Base-by-base conservation (phyloP, 108 stramenopile genomes). In the Cyclostephanos invisitatus region DNA sequence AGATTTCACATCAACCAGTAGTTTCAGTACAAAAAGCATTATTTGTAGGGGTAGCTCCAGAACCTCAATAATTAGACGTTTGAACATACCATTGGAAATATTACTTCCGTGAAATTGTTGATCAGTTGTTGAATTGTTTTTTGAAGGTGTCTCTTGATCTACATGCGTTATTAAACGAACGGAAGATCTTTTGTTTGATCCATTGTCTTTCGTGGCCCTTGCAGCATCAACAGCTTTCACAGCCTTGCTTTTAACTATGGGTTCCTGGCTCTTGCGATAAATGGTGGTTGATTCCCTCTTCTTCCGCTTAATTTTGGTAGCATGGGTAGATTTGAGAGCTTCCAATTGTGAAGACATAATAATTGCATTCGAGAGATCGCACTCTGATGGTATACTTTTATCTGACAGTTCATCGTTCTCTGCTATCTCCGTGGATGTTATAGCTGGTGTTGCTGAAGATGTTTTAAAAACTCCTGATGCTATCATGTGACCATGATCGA, bases 401-500 rank as follows among this genome's bases (percentile, higher is more conserved):
- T 15, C 14, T 15, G 15, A 46, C 17, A 14, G 17, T 46, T 11
- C 44, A 46, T n/a, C n/a, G n/a, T n/a, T n/a, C n/a, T n/a, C 59
- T 24, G 68, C n/a, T 22, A 12, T 28, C 20, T 65, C 48, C 21
- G 6, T 49, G 4, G 14, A 29, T 38, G 24, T 53, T 67, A n/a
- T 76, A 15, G 12, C 53, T 58, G 27, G 50, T 51, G 1, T 22
- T 11, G 27, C 2, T 25, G 55, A 28, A 24, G 55, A 53, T 53
- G 51, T 7, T 36, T 49, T 47, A 46, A 83, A 83, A 42, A 83
- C 51, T 24, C 82, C 79, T 11, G 66, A 54, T 20, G 49, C 53
- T 12, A 83, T 42, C 85, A 86, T 86, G 1, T 51, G 53, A n/a
- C 51, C 68, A 70, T 86, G 85, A 66, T 81, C 75, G 4, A 64